Evolutionary conservation across 495 filamentous ascomycete genomes (phyloP).

Genomic region (Lichenothelia convexa): DNA sequence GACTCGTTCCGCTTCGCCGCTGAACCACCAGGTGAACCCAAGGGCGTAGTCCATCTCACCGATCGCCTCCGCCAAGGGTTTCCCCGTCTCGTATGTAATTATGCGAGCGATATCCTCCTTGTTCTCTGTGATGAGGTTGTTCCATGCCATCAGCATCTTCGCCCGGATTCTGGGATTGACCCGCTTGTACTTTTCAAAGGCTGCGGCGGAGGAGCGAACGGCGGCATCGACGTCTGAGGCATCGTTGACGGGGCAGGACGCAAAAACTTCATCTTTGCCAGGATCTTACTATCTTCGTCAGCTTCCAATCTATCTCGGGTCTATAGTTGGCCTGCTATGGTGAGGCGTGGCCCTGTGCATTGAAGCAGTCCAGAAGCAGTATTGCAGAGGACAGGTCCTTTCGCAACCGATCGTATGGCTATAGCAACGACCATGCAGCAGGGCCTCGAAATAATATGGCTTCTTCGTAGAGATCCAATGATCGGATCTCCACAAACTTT

Average conservation of each 20-base stretch:
- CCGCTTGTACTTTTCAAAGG: slow-evolving; percentile 44
- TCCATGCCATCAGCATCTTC: slow-evolving; percentile 38
- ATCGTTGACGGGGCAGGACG: slow-evolving; percentile 40
- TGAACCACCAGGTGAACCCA: slow-evolving; percentile 33
- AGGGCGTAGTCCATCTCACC: slow-evolving; percentile 30
- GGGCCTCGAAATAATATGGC: no score
- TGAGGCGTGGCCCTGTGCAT: no score
- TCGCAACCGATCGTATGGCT: no score
- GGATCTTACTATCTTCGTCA: no score
- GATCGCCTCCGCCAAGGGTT: slow-evolving; percentile 26
- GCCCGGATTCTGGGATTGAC: slow-evolving; percentile 42
- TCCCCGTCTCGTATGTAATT: slow-evolving; percentile 30
- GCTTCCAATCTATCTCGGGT: no score
- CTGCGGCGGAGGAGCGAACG: slow-evolving; percentile 36
- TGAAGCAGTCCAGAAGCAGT: no score
- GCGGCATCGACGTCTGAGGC: slow-evolving; percentile 42
- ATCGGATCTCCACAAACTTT: no score
- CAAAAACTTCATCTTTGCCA: slow-evolving; percentile 44
- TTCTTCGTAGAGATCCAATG: no score
- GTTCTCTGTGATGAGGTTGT: slow-evolving; percentile 21
- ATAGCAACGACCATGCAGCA: no score
- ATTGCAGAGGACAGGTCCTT: no score
- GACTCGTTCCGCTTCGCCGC: slow-evolving; percentile 49
- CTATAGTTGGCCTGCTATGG: no score
- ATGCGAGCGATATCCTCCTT: slow-evolving; percentile 29